Evolutionary conservation across 2,329 filamentous ascomycete species (phyloP).

Genomic region (Talaromyces amestolkiae): DNA sequence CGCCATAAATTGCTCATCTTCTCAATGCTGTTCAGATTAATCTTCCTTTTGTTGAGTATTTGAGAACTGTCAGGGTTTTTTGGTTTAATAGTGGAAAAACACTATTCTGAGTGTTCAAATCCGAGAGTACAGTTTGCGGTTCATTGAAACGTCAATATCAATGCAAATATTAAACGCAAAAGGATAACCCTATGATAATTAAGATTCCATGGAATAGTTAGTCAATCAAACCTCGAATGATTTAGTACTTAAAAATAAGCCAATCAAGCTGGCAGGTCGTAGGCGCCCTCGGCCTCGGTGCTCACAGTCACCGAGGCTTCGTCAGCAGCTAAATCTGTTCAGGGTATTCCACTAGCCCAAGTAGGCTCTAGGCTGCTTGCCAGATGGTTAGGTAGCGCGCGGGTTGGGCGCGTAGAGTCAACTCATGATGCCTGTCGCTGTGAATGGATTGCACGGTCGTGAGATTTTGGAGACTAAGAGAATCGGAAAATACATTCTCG

Average conservation of each 20-base stretch:
- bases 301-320: background rate
- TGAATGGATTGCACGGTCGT: too few species aligned
- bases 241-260: background rate
- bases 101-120: background rate
- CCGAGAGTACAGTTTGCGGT: background rate
- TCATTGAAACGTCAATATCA: background rate
- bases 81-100: background rate
- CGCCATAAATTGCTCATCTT: background rate
- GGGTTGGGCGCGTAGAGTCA: too few species aligned
- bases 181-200: background rate
- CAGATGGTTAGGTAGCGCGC: too few species aligned
- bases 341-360: background rate
- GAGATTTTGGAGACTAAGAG: background rate
- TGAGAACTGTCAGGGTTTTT: background rate
- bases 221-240: background rate
- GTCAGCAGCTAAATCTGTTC: background rate
- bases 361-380: too few species aligned
- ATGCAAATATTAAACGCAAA: background rate
- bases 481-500: background rate
- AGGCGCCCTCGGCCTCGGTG: background rate
- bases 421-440: too few species aligned
- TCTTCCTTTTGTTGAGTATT: too few species aligned
- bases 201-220: too few species aligned
- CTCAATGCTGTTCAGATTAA: too few species aligned
- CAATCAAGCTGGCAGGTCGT: background rate